Conservation (phyloP, 148 eudicot genomes). For the Fagopyrum tataricum region DNA sequence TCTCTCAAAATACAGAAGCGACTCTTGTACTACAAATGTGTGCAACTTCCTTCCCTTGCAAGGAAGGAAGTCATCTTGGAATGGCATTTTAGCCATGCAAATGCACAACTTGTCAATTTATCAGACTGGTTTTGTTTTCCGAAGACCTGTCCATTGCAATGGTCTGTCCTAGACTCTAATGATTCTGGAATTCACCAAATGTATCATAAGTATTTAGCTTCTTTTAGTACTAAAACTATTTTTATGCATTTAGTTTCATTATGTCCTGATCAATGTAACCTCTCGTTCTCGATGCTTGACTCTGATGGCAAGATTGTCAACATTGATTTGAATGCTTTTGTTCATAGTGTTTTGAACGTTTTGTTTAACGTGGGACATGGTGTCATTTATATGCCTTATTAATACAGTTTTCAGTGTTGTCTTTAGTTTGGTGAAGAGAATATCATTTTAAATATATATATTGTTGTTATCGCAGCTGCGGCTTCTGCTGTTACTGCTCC, state of each 20-base stretch:
- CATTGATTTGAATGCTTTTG: neutral
- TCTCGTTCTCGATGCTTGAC: constrained; percentile 1
- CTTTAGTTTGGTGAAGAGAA: neutral
- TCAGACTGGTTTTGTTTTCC: constrained; percentile 43
- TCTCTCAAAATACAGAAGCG: constrained; percentile 47
- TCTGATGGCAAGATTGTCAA: neutral
- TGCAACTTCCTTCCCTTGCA: constrained; percentile 57
- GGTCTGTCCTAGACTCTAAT: constrained; percentile 88
- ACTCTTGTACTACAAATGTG: constrained; percentile 40
- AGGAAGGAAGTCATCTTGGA: constrained; percentile 75
- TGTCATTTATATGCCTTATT: neutral
- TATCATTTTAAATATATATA: neutral
- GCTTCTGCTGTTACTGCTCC: constrained; percentile 42
- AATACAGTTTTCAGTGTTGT: neutral
- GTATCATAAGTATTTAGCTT: constrained; percentile 20
- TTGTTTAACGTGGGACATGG: neutral
- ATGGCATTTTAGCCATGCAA: constrained; percentile 57
- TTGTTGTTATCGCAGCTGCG: constrained; percentile 51
- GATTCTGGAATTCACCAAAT: constrained; percentile 32
- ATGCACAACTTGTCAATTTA: constrained; percentile 45
- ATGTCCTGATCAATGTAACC: neutral
- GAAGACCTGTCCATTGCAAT: constrained; percentile 67
- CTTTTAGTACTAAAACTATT: constrained; percentile 5
- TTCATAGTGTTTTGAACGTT: neutral
- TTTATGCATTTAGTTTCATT: neutral